Evolutionary conservation across 1,284 basidiomycete genomes (phyloP), one percentile per base, ranked within the genome.

Genomic region (Rhodotorula sp.): DNA sequence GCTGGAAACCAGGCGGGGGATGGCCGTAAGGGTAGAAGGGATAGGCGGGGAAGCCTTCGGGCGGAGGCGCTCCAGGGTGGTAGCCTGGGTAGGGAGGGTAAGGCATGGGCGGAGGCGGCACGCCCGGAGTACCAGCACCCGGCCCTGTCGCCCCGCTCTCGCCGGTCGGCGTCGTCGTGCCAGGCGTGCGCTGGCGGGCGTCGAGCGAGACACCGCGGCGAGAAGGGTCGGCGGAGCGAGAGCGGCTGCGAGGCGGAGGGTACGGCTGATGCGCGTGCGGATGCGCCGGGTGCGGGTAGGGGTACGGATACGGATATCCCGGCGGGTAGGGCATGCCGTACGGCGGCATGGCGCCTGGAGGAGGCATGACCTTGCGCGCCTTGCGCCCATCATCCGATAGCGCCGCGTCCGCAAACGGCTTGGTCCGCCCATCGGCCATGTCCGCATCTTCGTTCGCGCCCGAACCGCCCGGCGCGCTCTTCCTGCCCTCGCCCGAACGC

Each of bases 261-360:
- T 76, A 76, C 4, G 74, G 74, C 44, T 66, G 63, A 50, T 71
- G 74, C 14, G 55, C 66, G 55, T 73, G 74, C 44, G 74, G 68
- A 44, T 74, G 74, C 23, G 66, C 57, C 7, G 49, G 58, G 48
- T 70, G 64, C 13, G 73, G 73, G 62, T 71, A 75, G 23, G 57
- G 53, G 34, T 74, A 73, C 3, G 46, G 46, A 27, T 63, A 63
- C 7, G 71, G 71, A n/a, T 72, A 76, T 7, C 63, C 71, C 4
- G 72, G 55, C 34, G 55, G 71, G 41, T 70, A 74, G 8, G 68
- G 70, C 59, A 74, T 61, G 23, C 73, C 73, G 54, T 73, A 73
- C 19, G 68, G 67, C 16, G 70, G 60, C 45, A 67, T 61, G 7
- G 53, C 52, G 4, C 45, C 59, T 0, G 48, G 63, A 34, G 61